Conservation (phyloP, 106 monocot species). For the Dioscorea alata region DNA sequence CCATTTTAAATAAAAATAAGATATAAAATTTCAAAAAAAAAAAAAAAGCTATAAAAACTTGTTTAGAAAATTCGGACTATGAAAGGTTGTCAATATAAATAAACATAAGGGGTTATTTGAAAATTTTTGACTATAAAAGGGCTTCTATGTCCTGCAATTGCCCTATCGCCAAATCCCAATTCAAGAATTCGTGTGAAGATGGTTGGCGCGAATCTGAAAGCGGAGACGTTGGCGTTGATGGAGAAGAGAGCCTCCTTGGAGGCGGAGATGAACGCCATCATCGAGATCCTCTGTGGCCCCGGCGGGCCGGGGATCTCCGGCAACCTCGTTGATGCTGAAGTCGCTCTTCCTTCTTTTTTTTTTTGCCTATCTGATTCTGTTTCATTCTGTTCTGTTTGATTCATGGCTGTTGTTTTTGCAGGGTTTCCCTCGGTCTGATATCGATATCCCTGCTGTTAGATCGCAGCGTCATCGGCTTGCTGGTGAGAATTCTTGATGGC, state of each 20-base stretch:
- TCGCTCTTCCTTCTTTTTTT: neutral
- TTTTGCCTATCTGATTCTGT: neutral
- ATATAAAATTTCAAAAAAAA: no score
- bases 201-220: slow-evolving; percentile 73
- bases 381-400: neutral
- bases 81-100: no score
- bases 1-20: no score
- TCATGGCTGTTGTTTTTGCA: neutral
- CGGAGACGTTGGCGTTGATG: slow-evolving; percentile 49
- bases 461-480: slow-evolving; percentile 26
- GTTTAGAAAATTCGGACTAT: no score
- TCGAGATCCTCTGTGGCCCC: slow-evolving; percentile 40
- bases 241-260: slow-evolving; percentile 43
- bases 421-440: slow-evolving; percentile 42
- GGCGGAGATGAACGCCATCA: slow-evolving; percentile 62
- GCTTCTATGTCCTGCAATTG: no score
- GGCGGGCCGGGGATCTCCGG: slow-evolving; percentile 77
- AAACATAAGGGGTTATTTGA: no score
- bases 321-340: slow-evolving; percentile 78
- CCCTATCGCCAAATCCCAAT: no score
- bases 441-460: slow-evolving; percentile 26
- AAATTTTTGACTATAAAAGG: no score
- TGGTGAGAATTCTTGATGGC: slow-evolving; percentile 9
- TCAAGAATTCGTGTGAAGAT: slow-evolving; percentile 7
- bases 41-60: no score